Conservation (phyloP, 805 yeast species). For the Pichia membranifaciens region DNA sequence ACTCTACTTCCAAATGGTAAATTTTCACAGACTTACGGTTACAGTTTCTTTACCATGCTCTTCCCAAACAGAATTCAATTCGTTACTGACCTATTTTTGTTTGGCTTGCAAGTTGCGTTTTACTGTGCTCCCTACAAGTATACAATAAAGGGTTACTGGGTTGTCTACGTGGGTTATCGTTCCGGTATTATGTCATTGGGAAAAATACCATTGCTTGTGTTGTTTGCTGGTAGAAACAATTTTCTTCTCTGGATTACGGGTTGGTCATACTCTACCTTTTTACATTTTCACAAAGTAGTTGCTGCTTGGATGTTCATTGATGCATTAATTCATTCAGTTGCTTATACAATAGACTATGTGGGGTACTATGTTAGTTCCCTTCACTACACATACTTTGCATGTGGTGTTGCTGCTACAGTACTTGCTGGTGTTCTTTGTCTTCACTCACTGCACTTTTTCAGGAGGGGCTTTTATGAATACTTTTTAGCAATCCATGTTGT, state of each 20-base stretch:
- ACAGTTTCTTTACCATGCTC: conserved; percentile 12
- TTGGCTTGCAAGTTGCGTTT: conserved; percentile 10
- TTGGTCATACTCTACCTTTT: conserved; percentile 36
- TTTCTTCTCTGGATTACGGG: conserved; percentile 39
- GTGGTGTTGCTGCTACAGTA: conserved; percentile 38
- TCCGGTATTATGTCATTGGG: conserved; percentile 34
- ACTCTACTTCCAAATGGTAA: conserved; percentile 29
- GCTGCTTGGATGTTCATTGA: conserved; percentile 42
- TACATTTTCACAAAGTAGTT: conserved; percentile 48
- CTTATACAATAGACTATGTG: conserved; percentile 13
- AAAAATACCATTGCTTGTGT: conserved; percentile 34
- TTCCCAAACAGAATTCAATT: conserved; percentile 13
- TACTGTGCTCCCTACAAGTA: conserved; percentile 9
- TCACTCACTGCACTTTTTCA: conserved; percentile 45
- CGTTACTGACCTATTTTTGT: conserved; percentile 7
- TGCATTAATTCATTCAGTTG: conserved; percentile 35
- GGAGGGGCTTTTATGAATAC: conserved; percentile 52
- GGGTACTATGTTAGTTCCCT: conserved; percentile 12
- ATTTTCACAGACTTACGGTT: conserved; percentile 16
- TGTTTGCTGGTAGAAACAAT: conserved; percentile 45
- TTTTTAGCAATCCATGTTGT: conserved; percentile 53
- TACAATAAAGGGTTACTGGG: conserved; percentile 27
- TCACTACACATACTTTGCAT: conserved; percentile 15
- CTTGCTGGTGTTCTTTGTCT: conserved; percentile 39
- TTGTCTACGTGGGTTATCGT: conserved; percentile 19